Conservation (phyloP, 345 rosid species). For the Aurinia saxatilis region DNA sequence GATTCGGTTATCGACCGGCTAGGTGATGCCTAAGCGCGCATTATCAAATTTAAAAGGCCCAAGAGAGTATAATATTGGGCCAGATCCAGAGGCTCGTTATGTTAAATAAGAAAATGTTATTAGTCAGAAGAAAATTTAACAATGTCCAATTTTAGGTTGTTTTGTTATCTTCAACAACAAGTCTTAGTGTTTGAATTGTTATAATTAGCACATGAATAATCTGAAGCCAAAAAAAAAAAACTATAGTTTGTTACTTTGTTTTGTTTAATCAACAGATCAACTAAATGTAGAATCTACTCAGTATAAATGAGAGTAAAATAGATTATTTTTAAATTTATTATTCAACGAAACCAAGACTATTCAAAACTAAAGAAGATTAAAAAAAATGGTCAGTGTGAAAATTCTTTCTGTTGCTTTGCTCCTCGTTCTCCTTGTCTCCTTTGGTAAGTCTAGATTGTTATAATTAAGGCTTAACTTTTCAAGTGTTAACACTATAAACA, state of each 20-base stretch:
- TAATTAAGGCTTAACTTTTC: background rate
- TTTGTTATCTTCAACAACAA: background rate
- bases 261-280: background rate
- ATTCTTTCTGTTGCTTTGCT: constrained; percentile 8
- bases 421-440: background rate
- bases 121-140: background rate
- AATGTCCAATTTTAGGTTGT: background rate
- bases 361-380: background rate
- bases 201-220: background rate
- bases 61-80: background rate
- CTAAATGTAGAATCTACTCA: background rate
- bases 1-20: too few species aligned
- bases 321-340: too few species aligned
- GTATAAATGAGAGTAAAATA: background rate
- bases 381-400: background rate
- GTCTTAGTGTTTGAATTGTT: background rate
- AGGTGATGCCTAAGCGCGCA: too few species aligned
- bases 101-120: background rate
- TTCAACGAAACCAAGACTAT: background rate
- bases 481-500: too few species aligned
- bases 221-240: background rate
- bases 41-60: background rate
- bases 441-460: background rate
- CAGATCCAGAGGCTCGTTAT: too few species aligned
- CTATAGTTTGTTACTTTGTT: background rate